Evolutionary conservation across 1,139 yeast species (phyloP).

Genomic region (Candida tetrigidarum): DNA sequence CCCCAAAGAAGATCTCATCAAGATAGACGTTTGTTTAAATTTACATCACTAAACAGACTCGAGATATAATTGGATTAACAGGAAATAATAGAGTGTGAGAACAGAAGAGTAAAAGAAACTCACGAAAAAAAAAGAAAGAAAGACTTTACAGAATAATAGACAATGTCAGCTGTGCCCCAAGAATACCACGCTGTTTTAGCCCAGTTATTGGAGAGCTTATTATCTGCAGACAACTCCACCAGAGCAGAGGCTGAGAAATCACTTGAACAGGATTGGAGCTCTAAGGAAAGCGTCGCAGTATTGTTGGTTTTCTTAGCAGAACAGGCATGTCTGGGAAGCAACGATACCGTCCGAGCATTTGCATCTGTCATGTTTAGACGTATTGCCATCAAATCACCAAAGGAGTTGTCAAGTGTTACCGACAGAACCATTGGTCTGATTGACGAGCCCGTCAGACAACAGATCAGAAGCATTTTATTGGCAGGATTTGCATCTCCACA

Average conservation of each 20-base stretch:
- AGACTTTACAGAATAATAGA: neutral
- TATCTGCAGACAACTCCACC: conserved; percentile 74
- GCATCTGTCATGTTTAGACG: conserved; percentile 90
- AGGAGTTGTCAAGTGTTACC: conserved; percentile 60
- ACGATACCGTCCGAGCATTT: conserved; percentile 61
- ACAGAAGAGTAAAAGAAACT: no score
- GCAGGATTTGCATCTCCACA: conserved; percentile 72
- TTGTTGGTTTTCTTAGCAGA: conserved; percentile 81
- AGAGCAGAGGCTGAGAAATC: conserved; percentile 81
- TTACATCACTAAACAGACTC: neutral
- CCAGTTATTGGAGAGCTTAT: conserved; percentile 66
- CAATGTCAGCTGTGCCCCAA: conserved; percentile 63
- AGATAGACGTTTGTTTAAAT: neutral
- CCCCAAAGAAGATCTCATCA: neutral
- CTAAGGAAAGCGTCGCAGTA: conserved; percentile 62
- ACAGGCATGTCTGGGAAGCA: conserved; percentile 66
- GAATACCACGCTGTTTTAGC: conserved; percentile 61
- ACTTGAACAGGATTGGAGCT: conserved; percentile 78
- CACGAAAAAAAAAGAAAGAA: neutral
- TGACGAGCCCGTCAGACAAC: conserved; percentile 58
- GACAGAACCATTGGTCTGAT: conserved; percentile 80
- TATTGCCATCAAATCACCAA: conserved; percentile 78
- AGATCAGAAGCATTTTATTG: conserved; percentile 68
- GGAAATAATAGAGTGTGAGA: neutral
- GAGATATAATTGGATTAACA: neutral